Evolutionary conservation across 805 yeast species (phyloP).

Genomic region (Wickerhamiella galacta): DNA sequence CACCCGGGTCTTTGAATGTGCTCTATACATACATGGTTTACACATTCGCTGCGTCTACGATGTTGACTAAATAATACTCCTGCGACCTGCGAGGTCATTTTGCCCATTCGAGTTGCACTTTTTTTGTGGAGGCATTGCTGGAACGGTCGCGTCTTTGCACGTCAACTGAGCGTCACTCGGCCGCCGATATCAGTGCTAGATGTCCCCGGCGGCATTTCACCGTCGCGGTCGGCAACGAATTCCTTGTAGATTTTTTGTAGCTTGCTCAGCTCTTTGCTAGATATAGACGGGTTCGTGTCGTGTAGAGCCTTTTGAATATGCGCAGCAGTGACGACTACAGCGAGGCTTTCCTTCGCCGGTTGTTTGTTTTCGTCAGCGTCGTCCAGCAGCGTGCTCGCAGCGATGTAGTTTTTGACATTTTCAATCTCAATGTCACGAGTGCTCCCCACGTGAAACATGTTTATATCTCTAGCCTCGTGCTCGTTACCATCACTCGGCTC

Average conservation of each 20-base stretch:
- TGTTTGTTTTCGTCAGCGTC: not conserved
- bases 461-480: constrained; percentile 10
- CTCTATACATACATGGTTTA: too few relatives aligned
- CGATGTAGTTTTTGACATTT: constrained; percentile 5
- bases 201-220: constrained; percentile 75
- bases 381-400: not conserved
- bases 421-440: constrained; percentile 4
- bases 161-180: constrained; percentile 69
- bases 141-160: too few relatives aligned
- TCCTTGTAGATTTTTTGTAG: constrained; percentile 47
- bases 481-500: constrained; percentile 1
- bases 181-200: constrained; percentile 74
- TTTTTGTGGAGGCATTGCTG: too few relatives aligned
- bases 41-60: too few relatives aligned
- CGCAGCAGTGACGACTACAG: constrained; percentile 31
- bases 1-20: too few relatives aligned
- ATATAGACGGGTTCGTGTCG: constrained; percentile 84
- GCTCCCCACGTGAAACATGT: constrained; percentile 9
- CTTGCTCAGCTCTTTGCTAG: constrained; percentile 49
- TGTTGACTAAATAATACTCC: too few relatives aligned
- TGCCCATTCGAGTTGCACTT: too few relatives aligned
- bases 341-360: constrained; percentile 1
- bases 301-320: constrained; percentile 47
- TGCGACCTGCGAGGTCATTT: too few relatives aligned
- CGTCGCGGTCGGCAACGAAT: constrained; percentile 65